phyloP scores from a whole-genome alignment of 352 stramenopile species.

The Globisporangium alternatum region DNA sequence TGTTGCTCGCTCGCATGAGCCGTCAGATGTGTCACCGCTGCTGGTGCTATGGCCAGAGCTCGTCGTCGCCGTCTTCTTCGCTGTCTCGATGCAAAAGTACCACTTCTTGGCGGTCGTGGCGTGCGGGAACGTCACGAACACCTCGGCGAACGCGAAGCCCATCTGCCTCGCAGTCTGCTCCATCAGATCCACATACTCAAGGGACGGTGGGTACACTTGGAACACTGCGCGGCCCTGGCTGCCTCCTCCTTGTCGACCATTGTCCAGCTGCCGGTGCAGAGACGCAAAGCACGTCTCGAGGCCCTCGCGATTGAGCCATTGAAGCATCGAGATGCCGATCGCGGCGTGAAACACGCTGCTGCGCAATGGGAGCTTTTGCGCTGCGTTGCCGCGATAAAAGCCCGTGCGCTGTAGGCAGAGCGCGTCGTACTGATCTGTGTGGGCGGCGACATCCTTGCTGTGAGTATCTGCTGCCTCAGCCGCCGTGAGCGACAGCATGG shows the following conservation, averaged over 20 bases:
- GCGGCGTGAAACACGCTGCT: conserved; percentile 34
- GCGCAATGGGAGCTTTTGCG: conserved; percentile 57
- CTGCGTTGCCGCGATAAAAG: conserved; percentile 71
- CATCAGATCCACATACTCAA: conserved; percentile 59
- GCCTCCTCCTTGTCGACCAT: neutral
- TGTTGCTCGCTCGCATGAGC: neutral
- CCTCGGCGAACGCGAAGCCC: conserved; percentile 50
- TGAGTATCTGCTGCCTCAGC: neutral
- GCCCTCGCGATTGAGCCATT: conserved; percentile 67
- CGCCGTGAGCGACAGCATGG: conserved; percentile 58
- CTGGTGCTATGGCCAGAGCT: neutral
- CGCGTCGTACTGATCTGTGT: neutral
- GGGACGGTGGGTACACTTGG: conserved; percentile 62
- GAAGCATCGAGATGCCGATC: conserved; percentile 82
- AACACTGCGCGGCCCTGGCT: conserved; percentile 38
- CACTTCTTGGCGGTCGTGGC: conserved; percentile 69
- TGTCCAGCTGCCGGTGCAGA: conserved; percentile 29
- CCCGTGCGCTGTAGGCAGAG: conserved; percentile 21
- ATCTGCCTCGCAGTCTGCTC: conserved; percentile 38
- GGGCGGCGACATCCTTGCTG: neutral
- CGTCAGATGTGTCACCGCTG: no score
- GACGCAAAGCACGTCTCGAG: conserved; percentile 61
- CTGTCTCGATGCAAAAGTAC: conserved; percentile 44
- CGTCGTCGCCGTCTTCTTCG: neutral
- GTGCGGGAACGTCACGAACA: conserved; percentile 73